phyloP scores from a whole-genome alignment of 345 rosid species.

The Moricandia arvensis region DNA sequence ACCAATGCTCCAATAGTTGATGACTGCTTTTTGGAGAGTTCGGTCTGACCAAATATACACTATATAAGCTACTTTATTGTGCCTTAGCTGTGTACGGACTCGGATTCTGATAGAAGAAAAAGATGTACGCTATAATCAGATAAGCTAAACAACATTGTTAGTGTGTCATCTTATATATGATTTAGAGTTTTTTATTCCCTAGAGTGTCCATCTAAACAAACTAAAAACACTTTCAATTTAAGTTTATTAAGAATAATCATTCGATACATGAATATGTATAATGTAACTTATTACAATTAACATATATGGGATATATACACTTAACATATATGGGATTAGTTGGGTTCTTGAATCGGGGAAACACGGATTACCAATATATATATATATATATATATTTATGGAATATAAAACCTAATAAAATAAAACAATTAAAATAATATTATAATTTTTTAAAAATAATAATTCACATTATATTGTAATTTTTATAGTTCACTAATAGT shows the following conservation, averaged over 20 bases:
- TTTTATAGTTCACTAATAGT: neutral
- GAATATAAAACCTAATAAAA: no score
- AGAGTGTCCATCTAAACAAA: neutral
- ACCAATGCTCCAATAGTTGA: slow-evolving; percentile 3
- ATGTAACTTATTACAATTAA: no score
- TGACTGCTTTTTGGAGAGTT: neutral
- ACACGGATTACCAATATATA: no score
- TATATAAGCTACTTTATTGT: neutral
- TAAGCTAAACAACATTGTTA: neutral
- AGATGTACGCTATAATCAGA: neutral
- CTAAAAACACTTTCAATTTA: neutral
- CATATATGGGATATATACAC: neutral
- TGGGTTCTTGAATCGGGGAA: no score
- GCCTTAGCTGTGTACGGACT: neutral
- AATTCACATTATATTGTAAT: neutral
- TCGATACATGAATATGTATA: neutral
- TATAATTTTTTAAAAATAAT: no score
- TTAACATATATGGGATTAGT: no score
- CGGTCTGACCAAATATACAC: neutral
- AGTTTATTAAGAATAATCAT: neutral
- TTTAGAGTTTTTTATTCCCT: neutral
- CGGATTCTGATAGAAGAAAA: neutral
- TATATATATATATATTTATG: no score
- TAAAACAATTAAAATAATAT: no score
- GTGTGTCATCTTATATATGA: neutral